Evolutionary conservation across 257 asterid genomes (phyloP).

Genomic region (Mentha longifolia): DNA sequence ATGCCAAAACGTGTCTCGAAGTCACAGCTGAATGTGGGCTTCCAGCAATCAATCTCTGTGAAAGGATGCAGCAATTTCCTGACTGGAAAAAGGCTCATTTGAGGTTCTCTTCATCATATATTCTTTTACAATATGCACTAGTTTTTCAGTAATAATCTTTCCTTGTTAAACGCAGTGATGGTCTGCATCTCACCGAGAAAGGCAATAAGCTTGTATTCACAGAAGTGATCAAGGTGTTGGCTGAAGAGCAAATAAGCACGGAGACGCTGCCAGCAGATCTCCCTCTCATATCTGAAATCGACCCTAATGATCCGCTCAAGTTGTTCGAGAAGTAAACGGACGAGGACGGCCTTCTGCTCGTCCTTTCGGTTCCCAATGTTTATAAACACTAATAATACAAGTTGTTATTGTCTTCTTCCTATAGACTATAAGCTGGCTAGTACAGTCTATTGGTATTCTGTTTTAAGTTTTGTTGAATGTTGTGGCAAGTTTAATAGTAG

Average conservation of each 20-base stretch:
- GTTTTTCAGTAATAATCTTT: neutral
- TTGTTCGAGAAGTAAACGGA: slow-evolving; percentile 40
- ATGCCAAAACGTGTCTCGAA: slow-evolving; percentile 72
- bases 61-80: slow-evolving; percentile 71
- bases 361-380: neutral
- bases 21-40: slow-evolving; percentile 70
- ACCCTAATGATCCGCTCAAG: slow-evolving; percentile 68
- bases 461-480: neutral
- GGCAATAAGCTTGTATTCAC: slow-evolving; percentile 70
- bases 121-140: neutral
- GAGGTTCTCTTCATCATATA: slow-evolving; percentile 42
- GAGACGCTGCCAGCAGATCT: slow-evolving; percentile 59
- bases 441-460: neutral
- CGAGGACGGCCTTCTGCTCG: neutral
- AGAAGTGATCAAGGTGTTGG: slow-evolving; percentile 52
- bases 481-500: neutral
- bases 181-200: slow-evolving; percentile 61
- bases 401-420: neutral
- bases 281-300: slow-evolving; percentile 48
- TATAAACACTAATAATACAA: neutral
- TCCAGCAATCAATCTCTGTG: slow-evolving; percentile 69
- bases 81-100: slow-evolving; percentile 69
- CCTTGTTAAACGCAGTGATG: slow-evolving; percentile 56
- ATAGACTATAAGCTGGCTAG: neutral
- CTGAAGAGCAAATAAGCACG: slow-evolving; percentile 44